phyloP scores from a whole-genome alignment of 306 rosid species.

The Cajanus cajan region DNA sequence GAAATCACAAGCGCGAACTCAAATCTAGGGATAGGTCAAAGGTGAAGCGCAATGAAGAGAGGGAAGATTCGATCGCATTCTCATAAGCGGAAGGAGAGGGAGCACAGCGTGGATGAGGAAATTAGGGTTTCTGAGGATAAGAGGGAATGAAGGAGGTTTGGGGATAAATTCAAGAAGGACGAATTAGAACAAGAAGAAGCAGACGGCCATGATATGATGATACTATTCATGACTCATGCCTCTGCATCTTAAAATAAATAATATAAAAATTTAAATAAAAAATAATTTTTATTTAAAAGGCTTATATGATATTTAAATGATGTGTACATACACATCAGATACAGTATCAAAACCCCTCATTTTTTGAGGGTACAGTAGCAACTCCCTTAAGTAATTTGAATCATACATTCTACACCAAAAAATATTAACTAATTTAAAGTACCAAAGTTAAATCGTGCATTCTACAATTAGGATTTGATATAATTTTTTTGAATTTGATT shows the following conservation, averaged over 20 bases:
- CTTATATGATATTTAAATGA: no score
- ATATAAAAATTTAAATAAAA: no score
- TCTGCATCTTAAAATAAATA: conserved; percentile 45
- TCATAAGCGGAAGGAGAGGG: conserved; percentile 80
- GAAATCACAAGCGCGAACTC: conserved; percentile 49
- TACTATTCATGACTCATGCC: neutral
- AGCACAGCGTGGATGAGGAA: conserved; percentile 59
- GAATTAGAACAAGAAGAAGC: conserved; percentile 13
- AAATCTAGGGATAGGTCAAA: conserved; percentile 43
- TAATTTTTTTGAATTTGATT: neutral
- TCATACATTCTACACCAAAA: no score
- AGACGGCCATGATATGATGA: neutral
- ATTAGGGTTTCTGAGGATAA: conserved; percentile 58
- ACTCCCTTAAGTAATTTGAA: no score
- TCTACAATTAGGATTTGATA: neutral
- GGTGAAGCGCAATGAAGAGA: conserved; percentile 13
- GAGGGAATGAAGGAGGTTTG: conserved; percentile 65
- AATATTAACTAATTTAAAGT: neutral
- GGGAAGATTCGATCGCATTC: conserved; percentile 43
- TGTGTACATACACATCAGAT: no score
- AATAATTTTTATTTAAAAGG: no score
- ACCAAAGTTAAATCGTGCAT: neutral
- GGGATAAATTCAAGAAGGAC: conserved; percentile 52
- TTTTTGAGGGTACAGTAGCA: no score
- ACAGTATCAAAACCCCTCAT: no score